Evolutionary conservation across 805 yeast species (phyloP), one percentile per base, ranked within the genome.

Genomic region (Candida corydali): DNA sequence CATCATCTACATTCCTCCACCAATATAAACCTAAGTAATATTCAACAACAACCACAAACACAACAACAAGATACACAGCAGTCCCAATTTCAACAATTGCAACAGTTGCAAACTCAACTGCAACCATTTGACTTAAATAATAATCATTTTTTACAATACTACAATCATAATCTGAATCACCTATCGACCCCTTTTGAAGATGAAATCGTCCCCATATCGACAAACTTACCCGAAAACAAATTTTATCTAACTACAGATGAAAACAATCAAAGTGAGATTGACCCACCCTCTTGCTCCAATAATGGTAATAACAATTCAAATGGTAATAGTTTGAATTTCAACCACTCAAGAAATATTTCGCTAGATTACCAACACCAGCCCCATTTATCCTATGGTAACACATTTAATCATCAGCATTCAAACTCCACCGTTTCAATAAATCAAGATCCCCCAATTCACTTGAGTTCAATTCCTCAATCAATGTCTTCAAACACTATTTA

Each of bases 401-500:
- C 5, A 4, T 14, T 14, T 26, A 26, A 26, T 26, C 57, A 52
- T 39, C 51, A 42, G 45, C 44, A 24, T 43, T 45, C 54, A 17
- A 52, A 50, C 28, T 51, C 63, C 17, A 51, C 54, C 39, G 46
- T 48, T 29, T 42, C 59, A 11, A 26, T 50, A 23, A 50, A 42
- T 36, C 51, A 50, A 18, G 60, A 49, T 22, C 55, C 54, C 11
- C 37, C 38, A 25, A 16, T 18, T 27, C 4, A 26, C 5, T 6
- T 6, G 5, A 9, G 15, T 20, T 31, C 17, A 6, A 11, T 46
- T 6, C 47, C 43, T 9, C 41, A 42, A 9, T 51, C 59, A 2
- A 35, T 25, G 18, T 54, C 61, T 7, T 45, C 39, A 27, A 50
- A 46, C 31, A 57, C 62, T n/a, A 46, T 58, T 11, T 56, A 53